phyloP scores from a whole-genome alignment of 2,329 filamentous ascomycete species.

The Ophiostoma tasmaniense region DNA sequence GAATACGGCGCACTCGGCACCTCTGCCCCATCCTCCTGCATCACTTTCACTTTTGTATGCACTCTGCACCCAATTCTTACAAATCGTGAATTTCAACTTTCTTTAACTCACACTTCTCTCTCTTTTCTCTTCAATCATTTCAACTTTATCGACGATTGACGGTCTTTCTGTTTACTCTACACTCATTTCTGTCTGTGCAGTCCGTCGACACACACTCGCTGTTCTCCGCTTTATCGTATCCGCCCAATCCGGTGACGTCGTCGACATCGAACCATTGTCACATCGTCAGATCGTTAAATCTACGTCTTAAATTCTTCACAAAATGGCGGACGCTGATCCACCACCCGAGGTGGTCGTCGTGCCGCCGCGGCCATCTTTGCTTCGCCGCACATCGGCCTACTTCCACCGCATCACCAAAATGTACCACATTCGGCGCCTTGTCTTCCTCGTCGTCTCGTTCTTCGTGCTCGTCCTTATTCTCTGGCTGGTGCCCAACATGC shows the following conservation, averaged over 20 bases:
- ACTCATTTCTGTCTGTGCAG: not conserved
- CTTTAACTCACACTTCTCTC: not conserved
- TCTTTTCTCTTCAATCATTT: not conserved
- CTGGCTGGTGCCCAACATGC: slow-evolving; percentile 43
- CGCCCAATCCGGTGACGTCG: slow-evolving; percentile 6
- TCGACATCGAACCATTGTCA: not conserved
- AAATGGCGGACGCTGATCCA: not conserved
- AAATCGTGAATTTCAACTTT: not conserved
- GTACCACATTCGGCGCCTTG: slow-evolving; percentile 40
- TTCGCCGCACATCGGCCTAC: slow-evolving; percentile 12
- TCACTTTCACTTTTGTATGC: not conserved
- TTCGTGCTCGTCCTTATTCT: slow-evolving; percentile 37
- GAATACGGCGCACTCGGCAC: not conserved
- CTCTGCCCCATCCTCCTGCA: slow-evolving; percentile 1
- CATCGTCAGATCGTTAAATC: not conserved
- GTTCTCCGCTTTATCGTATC: not conserved
- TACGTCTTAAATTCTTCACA: not conserved
- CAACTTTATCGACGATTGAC: not conserved
- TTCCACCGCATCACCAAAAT: slow-evolving; percentile 26
- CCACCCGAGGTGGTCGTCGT: not conserved
- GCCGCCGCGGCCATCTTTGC: not conserved
- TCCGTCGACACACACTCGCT: not conserved
- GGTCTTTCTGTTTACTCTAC: not conserved
- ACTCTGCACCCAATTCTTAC: not conserved
- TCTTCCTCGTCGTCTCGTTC: slow-evolving; percentile 28